Evolutionary conservation across 2,329 filamentous ascomycete genomes (phyloP).

Genomic region (Penicillium sp.): DNA sequence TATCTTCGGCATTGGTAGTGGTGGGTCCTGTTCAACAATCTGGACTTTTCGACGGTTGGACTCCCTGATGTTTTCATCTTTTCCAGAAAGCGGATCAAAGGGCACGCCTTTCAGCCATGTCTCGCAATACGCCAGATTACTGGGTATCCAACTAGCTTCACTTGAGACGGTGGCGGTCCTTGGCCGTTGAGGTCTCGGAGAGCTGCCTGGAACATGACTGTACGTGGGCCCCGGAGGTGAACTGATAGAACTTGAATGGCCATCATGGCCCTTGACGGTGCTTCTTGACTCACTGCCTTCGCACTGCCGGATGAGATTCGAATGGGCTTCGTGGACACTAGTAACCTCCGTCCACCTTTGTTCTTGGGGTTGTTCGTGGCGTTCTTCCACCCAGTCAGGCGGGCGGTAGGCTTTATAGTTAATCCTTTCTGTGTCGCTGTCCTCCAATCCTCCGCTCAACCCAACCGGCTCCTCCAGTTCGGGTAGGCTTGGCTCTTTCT

Average conservation of each 20-base stretch:
- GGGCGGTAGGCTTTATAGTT: constrained; percentile 18
- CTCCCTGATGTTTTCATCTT: constrained; percentile 27
- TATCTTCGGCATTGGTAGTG: constrained; percentile 21
- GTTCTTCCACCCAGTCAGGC: constrained; percentile 11
- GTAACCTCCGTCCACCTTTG: constrained; percentile 20
- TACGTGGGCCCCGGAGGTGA: constrained; percentile 3
- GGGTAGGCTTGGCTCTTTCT: neutral
- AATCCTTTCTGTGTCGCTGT: neutral
- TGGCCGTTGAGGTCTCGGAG: constrained; percentile 27
- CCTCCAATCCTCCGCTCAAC: neutral
- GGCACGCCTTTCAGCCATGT: constrained; percentile 40
- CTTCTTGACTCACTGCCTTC: constrained; percentile 18
- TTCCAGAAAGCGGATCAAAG: constrained; percentile 26
- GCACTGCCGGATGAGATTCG: constrained; percentile 30
- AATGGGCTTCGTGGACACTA: constrained; percentile 36
- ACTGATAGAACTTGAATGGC: constrained; percentile 5
- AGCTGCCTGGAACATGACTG: constrained; percentile 13
- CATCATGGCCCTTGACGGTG: constrained; percentile 7
- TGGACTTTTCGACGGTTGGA: constrained; percentile 36
- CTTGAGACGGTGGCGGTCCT: constrained; percentile 38
- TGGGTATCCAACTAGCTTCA: constrained; percentile 39
- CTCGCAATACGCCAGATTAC: constrained; percentile 38
- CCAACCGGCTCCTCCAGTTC: neutral
- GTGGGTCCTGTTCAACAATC: constrained; percentile 36
- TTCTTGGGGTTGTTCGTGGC: neutral